Percentiles rank a stretch among this genome's conserved stretches.
phyloP scores from a whole-genome alignment of 2,329 filamentous ascomycete genomes.

The Botrytis deweyae region DNA sequence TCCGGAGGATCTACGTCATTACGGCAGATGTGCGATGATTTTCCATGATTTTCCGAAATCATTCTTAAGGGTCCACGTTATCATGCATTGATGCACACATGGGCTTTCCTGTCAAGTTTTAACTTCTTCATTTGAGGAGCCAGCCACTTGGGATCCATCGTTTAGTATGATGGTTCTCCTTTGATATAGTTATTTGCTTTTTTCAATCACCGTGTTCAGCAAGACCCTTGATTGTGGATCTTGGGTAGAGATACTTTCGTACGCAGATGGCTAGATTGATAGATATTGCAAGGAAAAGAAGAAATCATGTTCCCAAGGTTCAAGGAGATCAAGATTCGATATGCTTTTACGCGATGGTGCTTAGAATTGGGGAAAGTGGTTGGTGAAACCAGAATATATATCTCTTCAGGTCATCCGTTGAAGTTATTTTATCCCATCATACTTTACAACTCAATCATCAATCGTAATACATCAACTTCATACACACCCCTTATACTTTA shows the following conservation, averaged over 20 bases:
- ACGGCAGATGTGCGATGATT: conserved; percentile 18
- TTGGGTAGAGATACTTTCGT: conserved; percentile 11
- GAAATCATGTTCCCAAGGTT: conserved; percentile 1
- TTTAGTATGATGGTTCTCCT: background rate
- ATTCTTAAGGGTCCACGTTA: conserved; percentile 7
- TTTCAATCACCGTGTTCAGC: background rate
- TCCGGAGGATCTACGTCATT: conserved; percentile 20
- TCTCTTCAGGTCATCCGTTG: conserved; percentile 3
- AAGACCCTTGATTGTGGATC: background rate
- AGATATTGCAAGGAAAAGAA: conserved; percentile 2
- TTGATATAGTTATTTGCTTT: background rate
- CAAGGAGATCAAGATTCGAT: conserved; percentile 2
- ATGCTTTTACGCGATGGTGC: conserved; percentile 5
- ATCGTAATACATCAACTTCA: conserved; percentile 11
- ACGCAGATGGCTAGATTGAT: conserved; percentile 9
- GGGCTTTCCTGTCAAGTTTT: conserved; percentile 15
- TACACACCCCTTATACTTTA: background rate
- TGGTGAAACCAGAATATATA: conserved; percentile 20
- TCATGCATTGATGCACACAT: conserved; percentile 22
- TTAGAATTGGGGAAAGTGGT: conserved; percentile 6
- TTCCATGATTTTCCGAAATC: conserved; percentile 7
- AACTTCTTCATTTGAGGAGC: background rate
- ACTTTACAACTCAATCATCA: conserved; percentile 8
- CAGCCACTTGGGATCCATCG: background rate
- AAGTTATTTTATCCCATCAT: background rate